Base-by-base conservation (phyloP, 208 protist species). In the Crithidia sp. region DNA sequence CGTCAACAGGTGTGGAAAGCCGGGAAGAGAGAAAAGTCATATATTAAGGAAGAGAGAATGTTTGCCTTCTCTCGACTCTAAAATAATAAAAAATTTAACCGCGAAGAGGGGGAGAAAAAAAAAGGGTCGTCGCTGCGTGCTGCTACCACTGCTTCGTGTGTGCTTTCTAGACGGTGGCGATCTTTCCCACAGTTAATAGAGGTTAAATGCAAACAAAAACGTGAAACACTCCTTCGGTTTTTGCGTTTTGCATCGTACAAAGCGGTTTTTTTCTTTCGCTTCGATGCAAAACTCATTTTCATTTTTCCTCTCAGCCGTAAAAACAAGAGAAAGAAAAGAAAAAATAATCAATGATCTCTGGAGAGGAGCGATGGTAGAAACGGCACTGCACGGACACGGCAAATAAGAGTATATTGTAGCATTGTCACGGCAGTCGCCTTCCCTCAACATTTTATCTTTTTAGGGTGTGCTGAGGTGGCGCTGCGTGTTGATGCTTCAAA, bases 51-150 rank as follows among this genome's bases (percentile, higher is more conserved):
- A 28, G 1, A 28, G 28, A 28, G 28, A 28, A 28, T 28, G 28
- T 28, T 28, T 28, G 28, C 28, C 28, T 28, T 28, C 28, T 28
- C 28, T 28, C 28, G 28, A 28, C 50, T 19, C 6, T 55, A 55
- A 55, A 55, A 55, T 14, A 55, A 55, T 7, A 55, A 17, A 17
- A 5, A 2, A 55, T 28, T 28, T 28, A 28, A 28, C 50, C n/a
- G 40, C 2, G 16, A 55, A 55, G n/a, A 79, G 62, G 50, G 60
- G 47, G 7, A 61, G 44, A 60, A 53, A 62, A 43, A 45, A 62
- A 62, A 5, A 47, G 37, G 19, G 5, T 52, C 4, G 37, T 28
- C 28, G 28, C 28, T 28, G 28, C 28, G 28, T 28, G 28, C 28
- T 28, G 28, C 28, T 28, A 28, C 28, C 28, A 28, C 28, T 28